Evolutionary conservation across 1,284 basidiomycete genomes (phyloP).

Genomic region (Mixia osmundae): DNA sequence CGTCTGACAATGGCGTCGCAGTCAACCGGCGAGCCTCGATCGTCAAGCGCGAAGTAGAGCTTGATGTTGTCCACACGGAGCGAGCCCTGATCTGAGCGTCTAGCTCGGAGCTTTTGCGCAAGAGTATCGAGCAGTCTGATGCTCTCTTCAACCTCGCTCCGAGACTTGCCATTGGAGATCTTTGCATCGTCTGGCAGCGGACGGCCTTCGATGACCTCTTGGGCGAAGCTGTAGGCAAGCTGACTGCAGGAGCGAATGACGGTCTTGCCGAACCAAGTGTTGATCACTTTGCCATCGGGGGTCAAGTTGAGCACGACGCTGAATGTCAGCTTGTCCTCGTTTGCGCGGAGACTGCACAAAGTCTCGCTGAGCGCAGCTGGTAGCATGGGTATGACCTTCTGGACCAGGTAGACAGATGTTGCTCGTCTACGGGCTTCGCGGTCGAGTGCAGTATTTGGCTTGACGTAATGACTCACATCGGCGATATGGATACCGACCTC

Average conservation of each 20-base stretch:
- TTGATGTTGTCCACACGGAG: slow-evolving; percentile 47
- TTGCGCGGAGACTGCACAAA: slow-evolving; percentile 71
- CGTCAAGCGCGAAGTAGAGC: slow-evolving; percentile 59
- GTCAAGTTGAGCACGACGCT: slow-evolving; percentile 69
- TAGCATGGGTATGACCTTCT: slow-evolving; percentile 87
- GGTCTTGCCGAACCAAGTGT: slow-evolving; percentile 79
- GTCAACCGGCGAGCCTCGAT: slow-evolving; percentile 56
- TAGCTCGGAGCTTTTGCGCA: slow-evolving; percentile 45
- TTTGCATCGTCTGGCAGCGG: slow-evolving; percentile 30
- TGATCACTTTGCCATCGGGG: slow-evolving; percentile 51
- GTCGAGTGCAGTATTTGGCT: slow-evolving; percentile 51
- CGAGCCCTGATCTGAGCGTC: slow-evolving; percentile 55
- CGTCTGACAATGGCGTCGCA: slow-evolving; percentile 39
- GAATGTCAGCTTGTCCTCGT: slow-evolving; percentile 70
- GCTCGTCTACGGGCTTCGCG: slow-evolving; percentile 93
- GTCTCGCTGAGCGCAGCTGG: slow-evolving; percentile 75
- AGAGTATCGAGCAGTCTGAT: slow-evolving; percentile 42
- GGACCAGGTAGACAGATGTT: slow-evolving; percentile 81
- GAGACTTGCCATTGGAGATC: slow-evolving; percentile 35
- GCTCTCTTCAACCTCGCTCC: slow-evolving; percentile 41
- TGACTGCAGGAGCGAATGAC: slow-evolving; percentile 75
- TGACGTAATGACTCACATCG: slow-evolving; percentile 72
- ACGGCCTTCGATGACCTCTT: slow-evolving; percentile 55
- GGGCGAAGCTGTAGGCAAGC: slow-evolving; percentile 58
- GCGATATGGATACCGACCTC: slow-evolving; percentile 85